Evolutionary conservation across 495 filamentous ascomycete genomes (phyloP), one percentile per base, ranked within the genome.

Genomic region (Xylaria nigripes): DNA sequence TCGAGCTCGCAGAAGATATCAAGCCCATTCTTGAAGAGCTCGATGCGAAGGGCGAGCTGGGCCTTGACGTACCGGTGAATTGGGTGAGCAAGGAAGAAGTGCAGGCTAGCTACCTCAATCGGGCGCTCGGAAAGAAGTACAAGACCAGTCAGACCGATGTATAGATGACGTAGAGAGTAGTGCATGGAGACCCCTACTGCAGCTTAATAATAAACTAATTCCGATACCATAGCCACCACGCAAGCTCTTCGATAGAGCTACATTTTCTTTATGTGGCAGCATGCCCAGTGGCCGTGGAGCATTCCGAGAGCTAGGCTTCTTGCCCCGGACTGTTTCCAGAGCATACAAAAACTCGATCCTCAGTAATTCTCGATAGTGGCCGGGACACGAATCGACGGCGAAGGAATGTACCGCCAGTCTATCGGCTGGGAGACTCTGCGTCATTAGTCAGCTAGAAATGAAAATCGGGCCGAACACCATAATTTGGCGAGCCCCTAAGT

Each of bases 121-220:
- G 72, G 18, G 72, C 66, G 1, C 76, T 74, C 54, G 75, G 76
- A 1, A 78, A 78, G 55, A 65, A 72, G 51, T 79, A 76, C 65
- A 71, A 77, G 61, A 75, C 74, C 44, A 69, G 68, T 49, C 71
- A 76, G 62, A 40, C 51, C 21, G 46, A 49, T 2, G 53, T 40
- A 18, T 46, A 52, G 22, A 50, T n/a, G 25, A 29, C 25, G 25
- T 4, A 29, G 3, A 15, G 32, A 36, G 5, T 36, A 12, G 13
- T 36, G 4, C 15, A 13, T 36, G 32, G 27, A 30, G 27, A n/a
- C n/a, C n/a, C n/a, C n/a, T n/a, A 29, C 9, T 29, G 4, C 3
- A 29, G 9, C 9, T 29, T 29, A 29, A 29, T 29, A 29, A 3
- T 29, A 29, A 29, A 9, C 25, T 9, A 9, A 4, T 29, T 29